Conservation (phyloP, 2,329 filamentous ascomycete genomes). For the Alternaria tenuissima region DNA sequence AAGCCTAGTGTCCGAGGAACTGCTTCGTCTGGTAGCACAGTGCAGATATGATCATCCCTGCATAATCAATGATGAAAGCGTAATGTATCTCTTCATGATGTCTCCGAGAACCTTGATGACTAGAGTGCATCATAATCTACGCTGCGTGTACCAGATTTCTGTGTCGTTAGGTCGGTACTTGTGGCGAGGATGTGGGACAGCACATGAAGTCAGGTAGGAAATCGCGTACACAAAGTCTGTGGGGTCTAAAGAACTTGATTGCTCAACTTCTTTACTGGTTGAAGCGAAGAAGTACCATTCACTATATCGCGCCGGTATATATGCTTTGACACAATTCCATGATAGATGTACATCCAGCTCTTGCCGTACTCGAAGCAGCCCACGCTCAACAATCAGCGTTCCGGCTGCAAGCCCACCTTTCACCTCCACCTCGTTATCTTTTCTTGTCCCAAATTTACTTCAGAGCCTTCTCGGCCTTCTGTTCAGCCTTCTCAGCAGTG, state of each 20-base stretch:
- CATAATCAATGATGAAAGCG: not conserved
- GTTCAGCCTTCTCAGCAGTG: slow-evolving; percentile 41
- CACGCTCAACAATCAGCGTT: not conserved
- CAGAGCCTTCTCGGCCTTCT: slow-evolving; percentile 24
- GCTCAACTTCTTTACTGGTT: not conserved
- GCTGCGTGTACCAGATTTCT: not conserved
- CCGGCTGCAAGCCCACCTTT: not conserved
- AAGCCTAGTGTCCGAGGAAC: not conserved
- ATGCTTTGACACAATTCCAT: not conserved
- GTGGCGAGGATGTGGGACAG: not conserved
- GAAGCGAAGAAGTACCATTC: not conserved
- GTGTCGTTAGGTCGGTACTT: not conserved
- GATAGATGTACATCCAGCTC: not conserved
- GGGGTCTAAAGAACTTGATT: not conserved
- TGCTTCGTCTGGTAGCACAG: not conserved
- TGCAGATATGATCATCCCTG: not conserved
- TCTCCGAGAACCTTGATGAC: not conserved
- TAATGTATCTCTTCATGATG: not conserved
- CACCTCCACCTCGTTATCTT: not conserved
- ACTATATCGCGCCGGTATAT: not conserved
- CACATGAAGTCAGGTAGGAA: not conserved
- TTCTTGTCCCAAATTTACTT: not conserved
- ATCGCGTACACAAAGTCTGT: not conserved
- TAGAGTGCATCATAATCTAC: no score
- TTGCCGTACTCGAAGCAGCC: not conserved